A percentile compares a stretch with the other conserved stretches of the same genome.
Evolutionary conservation across 108 stramenopile genomes (phyloP).

Genomic region (Nitzschia inconspicua): DNA sequence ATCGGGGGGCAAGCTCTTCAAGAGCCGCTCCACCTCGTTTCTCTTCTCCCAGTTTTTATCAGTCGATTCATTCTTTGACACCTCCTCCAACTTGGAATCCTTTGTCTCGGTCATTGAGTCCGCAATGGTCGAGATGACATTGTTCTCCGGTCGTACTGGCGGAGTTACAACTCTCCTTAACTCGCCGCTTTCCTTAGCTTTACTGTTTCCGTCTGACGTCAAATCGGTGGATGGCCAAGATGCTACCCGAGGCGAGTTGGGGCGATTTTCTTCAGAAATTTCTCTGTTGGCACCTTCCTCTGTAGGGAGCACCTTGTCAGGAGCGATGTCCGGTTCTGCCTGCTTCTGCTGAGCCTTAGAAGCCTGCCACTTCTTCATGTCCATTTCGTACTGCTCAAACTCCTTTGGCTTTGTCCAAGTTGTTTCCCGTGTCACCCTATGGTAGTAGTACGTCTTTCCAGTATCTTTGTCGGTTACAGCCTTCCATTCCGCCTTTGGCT

Average conservation of each 20-base stretch:
- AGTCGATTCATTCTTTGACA: background rate
- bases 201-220: too few relatives aligned
- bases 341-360: slow-evolving; percentile 6
- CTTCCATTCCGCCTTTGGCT: slow-evolving; percentile 50
- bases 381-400: slow-evolving; percentile 14
- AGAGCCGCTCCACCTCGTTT: slow-evolving; percentile 9
- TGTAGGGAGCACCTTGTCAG: background rate
- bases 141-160: too few relatives aligned
- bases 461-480: slow-evolving; percentile 44
- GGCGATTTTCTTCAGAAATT: background rate
- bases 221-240: too few relatives aligned
- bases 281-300: background rate
- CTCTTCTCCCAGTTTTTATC: slow-evolving; percentile 13
- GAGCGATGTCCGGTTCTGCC: background rate
- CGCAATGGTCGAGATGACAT: too few relatives aligned
- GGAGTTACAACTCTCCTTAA: too few relatives aligned
- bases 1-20: slow-evolving; percentile 23
- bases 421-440: slow-evolving; percentile 58
- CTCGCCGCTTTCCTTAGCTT: too few relatives aligned
- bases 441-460: slow-evolving; percentile 73
- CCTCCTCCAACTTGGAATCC: too few relatives aligned
- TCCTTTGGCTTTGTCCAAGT: slow-evolving; percentile 70
- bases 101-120: too few relatives aligned
- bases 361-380: slow-evolving; percentile 19
- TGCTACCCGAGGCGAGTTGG: background rate